Conservation (phyloP, 768 basidiomycete species). For the Tephrocybe sp. region DNA sequence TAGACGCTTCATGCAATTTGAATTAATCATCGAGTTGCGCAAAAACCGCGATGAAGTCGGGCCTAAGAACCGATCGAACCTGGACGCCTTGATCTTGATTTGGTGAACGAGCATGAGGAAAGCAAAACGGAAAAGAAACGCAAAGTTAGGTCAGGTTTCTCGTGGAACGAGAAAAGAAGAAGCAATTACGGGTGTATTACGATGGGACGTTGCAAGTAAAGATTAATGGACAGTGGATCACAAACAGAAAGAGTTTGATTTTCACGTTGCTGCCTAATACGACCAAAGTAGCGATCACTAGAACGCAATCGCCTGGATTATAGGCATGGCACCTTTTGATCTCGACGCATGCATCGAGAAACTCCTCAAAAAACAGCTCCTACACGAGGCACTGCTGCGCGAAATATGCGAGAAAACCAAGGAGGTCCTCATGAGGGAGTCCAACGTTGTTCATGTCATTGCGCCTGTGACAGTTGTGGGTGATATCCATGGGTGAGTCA, state of each 20-base stretch:
- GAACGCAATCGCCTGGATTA: slow-evolving; percentile 17
- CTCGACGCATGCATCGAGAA: slow-evolving; percentile 96
- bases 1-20: background rate
- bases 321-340: slow-evolving; percentile 75
- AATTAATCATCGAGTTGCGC: slow-evolving; percentile 19
- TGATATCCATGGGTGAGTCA: slow-evolving; percentile 95
- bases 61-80: slow-evolving; percentile 18
- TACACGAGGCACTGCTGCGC: slow-evolving; percentile 91
- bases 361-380: slow-evolving; percentile 85
- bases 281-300: slow-evolving; percentile 34
- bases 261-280: slow-evolving; percentile 33
- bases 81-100: slow-evolving; percentile 11
- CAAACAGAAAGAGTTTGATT: slow-evolving; percentile 12
- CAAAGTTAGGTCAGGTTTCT: slow-evolving; percentile 13
- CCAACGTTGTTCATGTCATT: slow-evolving; percentile 95
- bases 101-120: slow-evolving; percentile 11
- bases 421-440: slow-evolving; percentile 98
- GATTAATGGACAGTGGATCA: slow-evolving; percentile 19
- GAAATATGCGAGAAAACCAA: slow-evolving; percentile 99
- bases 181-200: slow-evolving; percentile 16
- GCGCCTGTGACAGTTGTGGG: slow-evolving; percentile 98
- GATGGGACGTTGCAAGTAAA: slow-evolving; percentile 13
- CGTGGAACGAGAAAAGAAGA: slow-evolving; percentile 15
- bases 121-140: slow-evolving; percentile 16
- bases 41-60: slow-evolving; percentile 34